These are phyloP conservation scores for Metschnikowia continentalis DNA, from an alignment of 805 yeast genomes.

Conservation along the genomic window DNA sequence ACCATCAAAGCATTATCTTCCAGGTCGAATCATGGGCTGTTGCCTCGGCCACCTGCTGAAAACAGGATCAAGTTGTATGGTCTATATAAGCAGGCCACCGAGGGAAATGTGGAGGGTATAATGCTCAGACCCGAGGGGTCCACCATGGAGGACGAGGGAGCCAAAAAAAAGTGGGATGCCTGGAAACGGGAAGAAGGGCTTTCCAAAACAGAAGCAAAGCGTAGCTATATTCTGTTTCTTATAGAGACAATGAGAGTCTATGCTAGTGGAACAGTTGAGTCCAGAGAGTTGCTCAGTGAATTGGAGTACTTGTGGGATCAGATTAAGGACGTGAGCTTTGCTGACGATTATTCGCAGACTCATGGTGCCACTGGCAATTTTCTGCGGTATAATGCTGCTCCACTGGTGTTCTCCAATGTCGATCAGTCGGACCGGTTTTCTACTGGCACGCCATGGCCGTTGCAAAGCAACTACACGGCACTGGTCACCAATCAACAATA, in stretches of 20 bases:
- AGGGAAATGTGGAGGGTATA: constrained; percentile 72
- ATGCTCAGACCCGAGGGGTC: constrained; percentile 63
- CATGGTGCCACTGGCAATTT: neutral
- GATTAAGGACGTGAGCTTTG: constrained; percentile 45
- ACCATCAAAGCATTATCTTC: constrained; percentile 72
- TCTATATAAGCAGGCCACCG: constrained; percentile 83
- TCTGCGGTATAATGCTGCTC: constrained; percentile 10
- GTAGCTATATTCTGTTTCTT: constrained; percentile 60
- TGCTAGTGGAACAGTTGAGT: constrained; percentile 64
- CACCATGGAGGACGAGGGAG: constrained; percentile 59
- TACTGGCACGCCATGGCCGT: constrained; percentile 34
- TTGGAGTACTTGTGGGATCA: constrained; percentile 75
- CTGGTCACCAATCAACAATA: constrained; percentile 27
- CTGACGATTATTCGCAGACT: constrained; percentile 21
- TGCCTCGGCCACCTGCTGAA: constrained; percentile 76
- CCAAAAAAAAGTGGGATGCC: constrained; percentile 76
- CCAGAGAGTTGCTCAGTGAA: constrained; percentile 61
- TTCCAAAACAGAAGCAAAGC: constrained; percentile 66
- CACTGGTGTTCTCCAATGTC: constrained; percentile 14
- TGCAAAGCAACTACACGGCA: constrained; percentile 26
- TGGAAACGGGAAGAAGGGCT: constrained; percentile 77
- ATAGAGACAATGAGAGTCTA: constrained; percentile 70
- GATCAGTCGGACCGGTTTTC: constrained; percentile 35
- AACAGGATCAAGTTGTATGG: constrained; percentile 70
- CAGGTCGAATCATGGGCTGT: constrained; percentile 53